Conservation (phyloP, 345 rosid genomes). For the Aquilaria malaccensis region DNA sequence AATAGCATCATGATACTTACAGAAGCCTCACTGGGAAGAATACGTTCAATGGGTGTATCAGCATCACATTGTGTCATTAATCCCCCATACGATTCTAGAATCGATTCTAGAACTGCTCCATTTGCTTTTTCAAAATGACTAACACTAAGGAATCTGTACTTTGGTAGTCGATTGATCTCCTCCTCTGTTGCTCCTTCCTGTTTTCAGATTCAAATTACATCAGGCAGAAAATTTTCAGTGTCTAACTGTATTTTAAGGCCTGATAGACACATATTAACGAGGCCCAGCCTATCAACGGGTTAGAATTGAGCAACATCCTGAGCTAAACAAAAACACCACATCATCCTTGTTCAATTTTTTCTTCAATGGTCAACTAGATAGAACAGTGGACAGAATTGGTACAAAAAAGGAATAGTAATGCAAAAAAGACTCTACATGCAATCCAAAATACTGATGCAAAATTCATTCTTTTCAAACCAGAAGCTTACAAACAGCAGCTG, state of each 20-base stretch:
- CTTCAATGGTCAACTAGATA: no score
- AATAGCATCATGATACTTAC: slow-evolving; percentile 35
- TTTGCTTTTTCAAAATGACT: slow-evolving; percentile 40
- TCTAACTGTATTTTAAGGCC: neutral
- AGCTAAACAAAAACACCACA: no score
- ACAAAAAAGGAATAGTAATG: no score
- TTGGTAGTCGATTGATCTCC: slow-evolving; percentile 63
- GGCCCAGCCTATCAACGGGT: neutral
- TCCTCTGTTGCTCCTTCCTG: slow-evolving; percentile 89
- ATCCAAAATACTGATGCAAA: neutral
- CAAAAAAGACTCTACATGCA: no score
- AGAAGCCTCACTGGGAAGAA: slow-evolving; percentile 60
- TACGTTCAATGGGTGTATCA: slow-evolving; percentile 42
- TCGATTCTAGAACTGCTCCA: slow-evolving; percentile 20
- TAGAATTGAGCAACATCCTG: no score
- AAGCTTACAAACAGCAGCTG: no score
- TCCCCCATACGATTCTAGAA: slow-evolving; percentile 50
- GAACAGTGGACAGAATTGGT: no score
- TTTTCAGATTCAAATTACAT: slow-evolving; percentile 5
- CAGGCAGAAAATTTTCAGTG: slow-evolving; percentile 6
- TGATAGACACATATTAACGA: slow-evolving; percentile 2
- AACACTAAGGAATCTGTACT: slow-evolving; percentile 41
- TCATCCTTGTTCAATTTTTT: no score
- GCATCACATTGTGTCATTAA: slow-evolving; percentile 55
- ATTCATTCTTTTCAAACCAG: neutral